Evolutionary conservation across 352 stramenopile genomes (phyloP).

Genomic region (Globisporangium spiculum): DNA sequence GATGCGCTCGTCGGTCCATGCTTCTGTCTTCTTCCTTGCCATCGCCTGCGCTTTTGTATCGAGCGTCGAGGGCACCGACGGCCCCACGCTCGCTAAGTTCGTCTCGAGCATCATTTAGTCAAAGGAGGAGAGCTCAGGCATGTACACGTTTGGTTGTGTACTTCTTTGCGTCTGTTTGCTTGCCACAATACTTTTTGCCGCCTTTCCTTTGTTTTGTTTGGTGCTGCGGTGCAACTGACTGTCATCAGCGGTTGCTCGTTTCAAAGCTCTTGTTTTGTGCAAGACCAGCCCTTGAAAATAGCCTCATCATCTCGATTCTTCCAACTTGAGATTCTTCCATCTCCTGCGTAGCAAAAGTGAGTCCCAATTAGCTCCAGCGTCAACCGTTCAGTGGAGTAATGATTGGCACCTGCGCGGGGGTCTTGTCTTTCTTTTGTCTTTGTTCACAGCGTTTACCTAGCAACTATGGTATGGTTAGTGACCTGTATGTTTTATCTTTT

Average conservation of each 20-base stretch:
- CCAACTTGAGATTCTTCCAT: neutral
- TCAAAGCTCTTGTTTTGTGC: neutral
- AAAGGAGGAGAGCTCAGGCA: constrained; percentile 11
- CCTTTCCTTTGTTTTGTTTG: neutral
- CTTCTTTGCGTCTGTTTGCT: neutral
- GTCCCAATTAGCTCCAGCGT: neutral
- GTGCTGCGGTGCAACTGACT: neutral
- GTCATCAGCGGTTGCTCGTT: neutral
- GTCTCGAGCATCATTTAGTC: constrained; percentile 16
- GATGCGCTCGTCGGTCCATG: constrained; percentile 15
- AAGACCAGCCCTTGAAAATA: neutral
- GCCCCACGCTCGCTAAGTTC: constrained; percentile 12
- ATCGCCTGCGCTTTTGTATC: neutral
- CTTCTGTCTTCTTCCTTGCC: constrained; percentile 12
- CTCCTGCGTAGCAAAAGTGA: neutral
- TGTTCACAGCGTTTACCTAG: constrained; percentile 11
- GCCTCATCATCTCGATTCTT: neutral
- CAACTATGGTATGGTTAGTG: constrained; percentile 5
- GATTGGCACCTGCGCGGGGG: neutral
- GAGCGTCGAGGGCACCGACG: constrained; percentile 1
- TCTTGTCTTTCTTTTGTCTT: constrained; percentile 8
- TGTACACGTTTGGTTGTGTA: neutral
- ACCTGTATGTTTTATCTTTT: constrained; percentile 1
- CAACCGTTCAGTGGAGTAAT: neutral
- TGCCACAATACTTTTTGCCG: neutral